A percentile compares a stretch with the other conserved stretches of the same genome.
phyloP scores from a whole-genome alignment of 345 rosid genomes.

The Trapa bicornis region DNA sequence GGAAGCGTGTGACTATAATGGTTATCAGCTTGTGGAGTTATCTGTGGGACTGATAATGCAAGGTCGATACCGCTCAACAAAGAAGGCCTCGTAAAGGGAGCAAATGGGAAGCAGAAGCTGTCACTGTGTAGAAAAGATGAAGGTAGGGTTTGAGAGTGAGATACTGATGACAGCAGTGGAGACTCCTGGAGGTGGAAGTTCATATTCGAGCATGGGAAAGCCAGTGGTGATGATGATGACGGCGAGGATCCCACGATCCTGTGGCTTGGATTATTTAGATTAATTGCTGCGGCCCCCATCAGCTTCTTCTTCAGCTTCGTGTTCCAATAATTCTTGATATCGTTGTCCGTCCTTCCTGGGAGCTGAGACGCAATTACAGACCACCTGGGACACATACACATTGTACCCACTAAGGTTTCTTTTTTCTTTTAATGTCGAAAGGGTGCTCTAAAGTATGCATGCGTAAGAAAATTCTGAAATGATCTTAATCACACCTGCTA shows the following conservation, averaged over 20 bases:
- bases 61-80: slow-evolving; percentile 6
- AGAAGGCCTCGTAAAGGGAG: slow-evolving; percentile 1
- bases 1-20: too few species aligned
- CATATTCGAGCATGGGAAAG: background rate
- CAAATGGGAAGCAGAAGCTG: background rate
- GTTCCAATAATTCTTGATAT: slow-evolving; percentile 18
- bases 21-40: too few species aligned
- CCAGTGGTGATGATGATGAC: background rate
- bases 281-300: slow-evolving; percentile 7
- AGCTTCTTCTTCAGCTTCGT: slow-evolving; percentile 17
- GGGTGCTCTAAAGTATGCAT: too few species aligned
- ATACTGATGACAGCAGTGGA: background rate
- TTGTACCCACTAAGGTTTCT: too few species aligned
- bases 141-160: background rate
- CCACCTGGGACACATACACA: slow-evolving; percentile 3
- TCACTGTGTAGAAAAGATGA: slow-evolving; percentile 1
- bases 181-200: background rate
- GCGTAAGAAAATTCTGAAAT: too few species aligned
- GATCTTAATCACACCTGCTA: slow-evolving; percentile 12
- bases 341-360: slow-evolving; percentile 16
- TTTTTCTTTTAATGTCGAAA: too few species aligned
- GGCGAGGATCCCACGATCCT: slow-evolving; percentile 2
- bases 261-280: slow-evolving; percentile 3
- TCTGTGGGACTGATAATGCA: background rate
- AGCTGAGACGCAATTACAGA: slow-evolving; percentile 16